A percentile compares a stretch with the other conserved stretches of the same genome.
phyloP scores from a whole-genome alignment of 345 rosid species.

The Geranium brycei region DNA sequence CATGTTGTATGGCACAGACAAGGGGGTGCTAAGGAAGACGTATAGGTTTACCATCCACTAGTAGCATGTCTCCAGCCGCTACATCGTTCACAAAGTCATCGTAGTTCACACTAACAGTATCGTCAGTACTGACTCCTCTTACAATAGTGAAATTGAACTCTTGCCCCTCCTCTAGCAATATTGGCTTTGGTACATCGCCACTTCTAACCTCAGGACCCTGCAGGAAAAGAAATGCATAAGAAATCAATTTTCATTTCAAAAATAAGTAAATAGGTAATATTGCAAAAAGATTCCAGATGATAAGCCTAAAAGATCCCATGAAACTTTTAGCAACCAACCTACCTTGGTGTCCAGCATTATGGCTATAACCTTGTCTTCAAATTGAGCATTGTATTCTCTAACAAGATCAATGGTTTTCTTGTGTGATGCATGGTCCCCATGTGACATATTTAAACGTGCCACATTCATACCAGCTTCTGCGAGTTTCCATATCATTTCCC shows the following conservation, averaged over 20 bases:
- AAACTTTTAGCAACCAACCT: constrained; percentile 7
- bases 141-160: constrained; percentile 78
- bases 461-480: constrained; percentile 95
- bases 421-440: constrained; percentile 91
- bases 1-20: neutral
- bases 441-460: constrained; percentile 92
- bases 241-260: neutral
- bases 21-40: neutral
- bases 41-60: constrained; percentile 66
- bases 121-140: constrained; percentile 63
- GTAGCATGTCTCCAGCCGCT: constrained; percentile 72
- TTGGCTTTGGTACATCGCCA: constrained; percentile 87
- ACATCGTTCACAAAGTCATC: constrained; percentile 85
- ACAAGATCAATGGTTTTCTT: constrained; percentile 77
- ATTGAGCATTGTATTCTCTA: constrained; percentile 77
- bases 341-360: constrained; percentile 98
- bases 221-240: constrained; percentile 8
- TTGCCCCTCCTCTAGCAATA: constrained; percentile 61
- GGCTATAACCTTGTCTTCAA: constrained; percentile 68
- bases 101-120: constrained; percentile 86
- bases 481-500: constrained; percentile 94
- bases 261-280: neutral
- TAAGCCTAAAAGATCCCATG: neutral
- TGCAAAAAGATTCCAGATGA: neutral
- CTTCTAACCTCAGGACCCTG: constrained; percentile 99